Conservation (phyloP, 2,329 filamentous ascomycete genomes). For the Botrytis squamosa region DNA sequence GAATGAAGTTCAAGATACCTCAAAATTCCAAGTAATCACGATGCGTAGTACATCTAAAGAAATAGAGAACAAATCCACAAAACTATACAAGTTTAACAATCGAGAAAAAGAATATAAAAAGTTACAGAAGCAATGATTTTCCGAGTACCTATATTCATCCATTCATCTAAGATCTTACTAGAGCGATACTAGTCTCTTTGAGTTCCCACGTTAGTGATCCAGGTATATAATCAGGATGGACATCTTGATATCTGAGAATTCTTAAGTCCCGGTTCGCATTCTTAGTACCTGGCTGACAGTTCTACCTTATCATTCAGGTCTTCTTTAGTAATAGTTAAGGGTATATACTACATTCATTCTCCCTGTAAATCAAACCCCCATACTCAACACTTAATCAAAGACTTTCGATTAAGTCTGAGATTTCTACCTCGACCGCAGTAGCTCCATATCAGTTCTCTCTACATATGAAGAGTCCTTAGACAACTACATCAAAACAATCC, state of each 20-base stretch:
- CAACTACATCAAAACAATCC: background rate
- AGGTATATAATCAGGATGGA: background rate
- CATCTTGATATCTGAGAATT: background rate
- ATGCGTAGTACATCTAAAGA: background rate
- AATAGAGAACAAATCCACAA: too few species aligned
- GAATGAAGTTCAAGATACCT: background rate
- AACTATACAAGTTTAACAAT: too few species aligned
- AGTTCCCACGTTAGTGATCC: background rate
- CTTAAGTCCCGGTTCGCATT: background rate
- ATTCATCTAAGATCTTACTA: background rate
- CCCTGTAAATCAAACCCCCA: background rate
- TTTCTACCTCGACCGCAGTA: background rate
- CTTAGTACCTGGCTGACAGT: accelerated
- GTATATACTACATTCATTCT: background rate
- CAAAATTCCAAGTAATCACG: background rate
- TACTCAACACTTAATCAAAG: background rate
- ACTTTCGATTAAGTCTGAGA: background rate
- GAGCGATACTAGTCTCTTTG: background rate
- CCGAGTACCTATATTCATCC: too few species aligned
- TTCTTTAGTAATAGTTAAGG: background rate
- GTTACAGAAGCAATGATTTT: too few species aligned
- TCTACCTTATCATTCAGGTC: too few species aligned
- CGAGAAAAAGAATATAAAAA: too few species aligned
- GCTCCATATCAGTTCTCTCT: background rate
- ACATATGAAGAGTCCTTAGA: background rate